Base-by-base conservation (phyloP, 1,139 yeast genomes). In the Scheffersomyces insectosa region DNA sequence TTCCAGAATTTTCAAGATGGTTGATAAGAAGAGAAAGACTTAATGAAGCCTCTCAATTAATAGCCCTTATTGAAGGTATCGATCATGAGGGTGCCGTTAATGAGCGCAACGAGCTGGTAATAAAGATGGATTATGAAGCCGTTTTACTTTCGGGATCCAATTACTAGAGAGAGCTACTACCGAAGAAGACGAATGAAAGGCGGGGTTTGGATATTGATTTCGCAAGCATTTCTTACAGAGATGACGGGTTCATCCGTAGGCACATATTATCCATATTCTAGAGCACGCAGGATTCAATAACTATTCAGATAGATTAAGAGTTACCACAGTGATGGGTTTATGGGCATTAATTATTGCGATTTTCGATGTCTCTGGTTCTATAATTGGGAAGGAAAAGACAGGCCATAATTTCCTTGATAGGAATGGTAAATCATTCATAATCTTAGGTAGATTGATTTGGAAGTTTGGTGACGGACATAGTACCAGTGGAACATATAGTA, bases 231-330 rank as follows among this genome's bases (percentile, higher is more conserved):
- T 16, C 5, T 53, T 11, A 42, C 46, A 4, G 57, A 53, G 41
- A 46, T 54, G 50, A 53, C 46, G n/a, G 57, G 58, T 23, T 50
- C 55, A 6, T 50, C 56, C 3, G 52, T 52, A 9, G 56, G 52
- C 4, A 41, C 49, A 16, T 48, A 48, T 36, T 52, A 32, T 12
- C 33, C 5, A 34, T 34, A 12, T 9, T 34, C n/a, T 34, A 16
- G 16, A n/a, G 10, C 36, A 34, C n/a, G 36, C 36, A 12, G 36
- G 36, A 5, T 9, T 34, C 28, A 20, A 16, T 11, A n/a, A 23
- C 20, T 34, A 16, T 15, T 12, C 12, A 5, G 36, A 34, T 34
- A 16, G 36, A n/a, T 12, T 34, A 34, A 34, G 36, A 16, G 36
- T 34, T 8, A 34, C 16, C 14, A 34, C 16, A 16, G 36, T 20